A percentile compares a stretch with the other conserved stretches of the same genome.
phyloP scores from a whole-genome alignment of 2,329 filamentous ascomycete species.

The Scleromitrula shiraiana region DNA sequence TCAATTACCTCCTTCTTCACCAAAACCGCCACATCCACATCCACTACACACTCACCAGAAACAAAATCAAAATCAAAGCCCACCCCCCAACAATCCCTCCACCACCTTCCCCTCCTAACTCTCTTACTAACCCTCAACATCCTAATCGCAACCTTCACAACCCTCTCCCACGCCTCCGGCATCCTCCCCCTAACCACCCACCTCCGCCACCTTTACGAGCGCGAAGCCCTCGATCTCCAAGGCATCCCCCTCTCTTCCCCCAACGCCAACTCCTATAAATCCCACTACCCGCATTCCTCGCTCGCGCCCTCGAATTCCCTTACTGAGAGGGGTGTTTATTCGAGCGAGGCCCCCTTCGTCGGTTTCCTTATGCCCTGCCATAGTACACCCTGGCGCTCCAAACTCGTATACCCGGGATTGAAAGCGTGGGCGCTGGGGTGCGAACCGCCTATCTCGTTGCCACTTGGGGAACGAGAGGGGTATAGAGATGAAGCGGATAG shows the following conservation, averaged over 20 bases:
- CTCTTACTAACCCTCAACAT: constrained; percentile 57
- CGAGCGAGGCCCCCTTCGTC: too few relatives aligned
- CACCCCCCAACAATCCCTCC: constrained; percentile 11
- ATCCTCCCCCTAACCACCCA: constrained; percentile 66
- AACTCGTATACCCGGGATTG: constrained; percentile 68
- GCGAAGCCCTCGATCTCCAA: constrained; percentile 39
- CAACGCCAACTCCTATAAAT: constrained; percentile 9
- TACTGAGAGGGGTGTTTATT: too few relatives aligned
- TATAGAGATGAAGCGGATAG: constrained; percentile 88
- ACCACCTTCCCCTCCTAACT: constrained; percentile 41
- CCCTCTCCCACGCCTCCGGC: constrained; percentile 71
- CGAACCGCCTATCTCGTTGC: constrained; percentile 71
- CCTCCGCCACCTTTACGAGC: constrained; percentile 66
- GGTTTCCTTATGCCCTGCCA: constrained; percentile 95
- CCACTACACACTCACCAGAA: constrained; percentile 19
- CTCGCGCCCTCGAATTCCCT: not conserved
- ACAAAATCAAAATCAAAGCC: constrained; percentile 12
- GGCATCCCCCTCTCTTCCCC: constrained; percentile 24
- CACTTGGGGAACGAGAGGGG: constrained; percentile 48
- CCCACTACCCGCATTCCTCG: not conserved
- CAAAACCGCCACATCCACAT: constrained; percentile 23
- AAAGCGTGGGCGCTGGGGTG: constrained; percentile 80
- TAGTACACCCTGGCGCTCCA: constrained; percentile 88
- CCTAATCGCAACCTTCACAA: constrained; percentile 64
- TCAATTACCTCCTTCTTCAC: constrained; percentile 49